Evolutionary conservation across 805 yeast genomes (phyloP), one percentile per base, ranked within the genome.

Genomic region (Starmerella stigmatis): DNA sequence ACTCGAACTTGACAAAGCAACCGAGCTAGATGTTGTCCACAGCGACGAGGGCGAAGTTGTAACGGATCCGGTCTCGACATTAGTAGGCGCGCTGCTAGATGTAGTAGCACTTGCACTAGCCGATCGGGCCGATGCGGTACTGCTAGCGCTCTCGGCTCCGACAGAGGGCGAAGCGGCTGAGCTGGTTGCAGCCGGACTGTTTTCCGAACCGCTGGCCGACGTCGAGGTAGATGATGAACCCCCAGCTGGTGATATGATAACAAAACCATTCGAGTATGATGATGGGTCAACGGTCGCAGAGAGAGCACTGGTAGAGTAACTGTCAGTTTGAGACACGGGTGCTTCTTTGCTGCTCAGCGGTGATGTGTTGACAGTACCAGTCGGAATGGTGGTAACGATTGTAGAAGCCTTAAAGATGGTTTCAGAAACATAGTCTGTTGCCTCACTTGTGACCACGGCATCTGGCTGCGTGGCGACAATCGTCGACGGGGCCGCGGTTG

Each of bases 321-420:
- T 47, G 23, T 57, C 32, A 11, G 49, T 53, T 32, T 63, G 64
- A 3, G 63, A 56, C 13, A 64, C 61, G 16, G 69, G 69, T 25
- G 60, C 52, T 6, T 50, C 48, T 20, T 60, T 49, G 13, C 57
- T 50, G 21, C 61, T 52, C 6, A 64, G 47, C 21, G 67, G 52
- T 20, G 59, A 51, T 3, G 68, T 61, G 31, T 60, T 45, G 16
- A 60, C 45, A 1, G 58, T 47, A 8, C 64, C 60, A 13, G 59
- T 52, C 6, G 65, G 57, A 16, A 62, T 61, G 10, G 65, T 59
- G 5, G 57, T 54, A 19, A 62, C 62, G 17, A 55, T 45, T 21
- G 63, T 58, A 5, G 57, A 41, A 3, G 66, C 66, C 29, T 44
- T 44, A 46, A 56, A 61, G 5, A 62, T 45, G 3, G 65, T 61